These are phyloP conservation scores for Keqinozyma sinolaborantium DNA, from an alignment of 1,139 yeast species.

Conservation along the genomic window DNA sequence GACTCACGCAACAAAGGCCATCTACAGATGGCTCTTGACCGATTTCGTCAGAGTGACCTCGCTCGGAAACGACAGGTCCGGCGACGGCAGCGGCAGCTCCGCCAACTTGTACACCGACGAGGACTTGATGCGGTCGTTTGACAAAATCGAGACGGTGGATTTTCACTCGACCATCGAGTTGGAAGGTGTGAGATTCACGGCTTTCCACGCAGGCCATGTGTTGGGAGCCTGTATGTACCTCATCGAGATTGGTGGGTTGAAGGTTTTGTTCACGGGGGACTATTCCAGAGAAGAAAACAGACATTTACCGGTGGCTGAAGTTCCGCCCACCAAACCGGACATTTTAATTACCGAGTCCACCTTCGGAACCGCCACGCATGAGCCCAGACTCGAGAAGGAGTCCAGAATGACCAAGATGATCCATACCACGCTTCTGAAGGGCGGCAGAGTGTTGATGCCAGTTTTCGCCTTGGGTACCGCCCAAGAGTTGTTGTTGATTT, in stretches of 20 bases:
- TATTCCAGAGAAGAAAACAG: conserved; percentile 94
- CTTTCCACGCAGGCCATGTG: conserved; percentile 98
- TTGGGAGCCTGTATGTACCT: conserved; percentile 98
- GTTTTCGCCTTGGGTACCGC: conserved; percentile 97
- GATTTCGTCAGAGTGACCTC: conserved; percentile 93
- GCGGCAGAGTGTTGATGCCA: conserved; percentile 90
- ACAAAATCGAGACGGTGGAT: conserved; percentile 87
- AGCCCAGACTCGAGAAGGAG: conserved; percentile 85
- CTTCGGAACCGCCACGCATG: conserved; percentile 96
- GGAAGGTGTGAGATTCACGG: conserved; percentile 92
- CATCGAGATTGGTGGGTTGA: conserved; percentile 90
- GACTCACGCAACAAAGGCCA: conserved; percentile 99
- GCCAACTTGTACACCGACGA: conserved; percentile 80
- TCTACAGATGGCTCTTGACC: conserved; percentile 88
- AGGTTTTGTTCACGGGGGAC: conserved; percentile 90
- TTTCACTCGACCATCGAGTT: conserved; percentile 94
- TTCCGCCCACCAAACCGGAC: conserved; percentile 88
- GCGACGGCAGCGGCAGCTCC: conserved; percentile 23
- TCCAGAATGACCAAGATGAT: conserved; percentile 73
- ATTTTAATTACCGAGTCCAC: conserved; percentile 92
- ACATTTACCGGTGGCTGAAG: conserved; percentile 92
- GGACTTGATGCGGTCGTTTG: conserved; percentile 84
- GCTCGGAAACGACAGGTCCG: conserved; percentile 27
- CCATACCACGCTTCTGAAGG: conserved; percentile 79
- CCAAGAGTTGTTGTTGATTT: conserved; percentile 81